Evolutionary conservation across 768 basidiomycete genomes (phyloP).

Genomic region (Dioszegia hungarica): DNA sequence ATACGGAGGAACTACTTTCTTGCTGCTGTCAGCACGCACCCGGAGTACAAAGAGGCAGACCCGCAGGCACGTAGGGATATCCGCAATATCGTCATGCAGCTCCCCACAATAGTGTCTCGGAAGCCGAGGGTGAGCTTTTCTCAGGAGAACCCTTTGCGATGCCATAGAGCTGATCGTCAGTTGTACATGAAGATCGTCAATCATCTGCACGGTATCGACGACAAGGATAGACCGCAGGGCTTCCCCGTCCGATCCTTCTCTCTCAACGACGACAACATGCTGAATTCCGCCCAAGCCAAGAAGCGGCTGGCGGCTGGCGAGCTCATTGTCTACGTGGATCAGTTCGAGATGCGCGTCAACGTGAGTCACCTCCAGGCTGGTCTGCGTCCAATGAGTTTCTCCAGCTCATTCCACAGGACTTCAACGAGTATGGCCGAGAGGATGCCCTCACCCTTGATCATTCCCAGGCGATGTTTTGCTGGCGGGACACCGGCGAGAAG

Average conservation of each 20-base stretch:
- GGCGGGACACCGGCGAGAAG: no score
- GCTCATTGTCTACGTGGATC: conserved; percentile 22
- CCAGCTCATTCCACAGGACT: neutral
- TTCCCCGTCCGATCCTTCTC: neutral
- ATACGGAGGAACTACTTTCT: neutral
- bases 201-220: neutral
- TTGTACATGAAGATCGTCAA: conserved; percentile 9
- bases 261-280: neutral
- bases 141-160: neutral
- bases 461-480: no score
- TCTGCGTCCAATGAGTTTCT: no score
- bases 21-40: neutral
- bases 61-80: neutral
- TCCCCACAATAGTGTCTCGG: neutral
- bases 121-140: neutral
- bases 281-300: neutral
- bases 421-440: neutral
- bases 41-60: neutral
- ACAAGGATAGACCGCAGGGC: neutral
- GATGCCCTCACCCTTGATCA: no score
- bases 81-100: neutral
- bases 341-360: conserved; percentile 5
- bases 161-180: neutral
- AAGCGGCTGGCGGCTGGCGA: conserved; percentile 1
- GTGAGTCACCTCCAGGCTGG: neutral